Conservation (phyloP, 306 rosid genomes). For the Inga laurina region DNA sequence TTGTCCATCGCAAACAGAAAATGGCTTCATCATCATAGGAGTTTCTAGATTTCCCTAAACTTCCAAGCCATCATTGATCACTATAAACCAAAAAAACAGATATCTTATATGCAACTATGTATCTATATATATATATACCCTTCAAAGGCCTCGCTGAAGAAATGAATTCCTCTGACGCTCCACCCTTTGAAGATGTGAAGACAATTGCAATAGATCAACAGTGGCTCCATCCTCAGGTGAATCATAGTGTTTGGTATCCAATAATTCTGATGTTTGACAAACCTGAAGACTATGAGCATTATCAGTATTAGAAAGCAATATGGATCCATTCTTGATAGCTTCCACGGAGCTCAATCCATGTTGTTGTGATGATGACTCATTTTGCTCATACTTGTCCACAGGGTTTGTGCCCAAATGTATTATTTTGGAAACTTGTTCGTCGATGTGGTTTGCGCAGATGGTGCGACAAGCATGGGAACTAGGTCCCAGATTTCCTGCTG, state of each 20-base stretch:
- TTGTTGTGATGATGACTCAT: constrained; percentile 36
- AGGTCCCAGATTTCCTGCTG: constrained; percentile 38
- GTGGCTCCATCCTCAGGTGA: constrained; percentile 50
- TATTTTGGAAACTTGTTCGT: constrained; percentile 36
- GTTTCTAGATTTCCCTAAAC: background rate
- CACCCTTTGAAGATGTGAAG: constrained; percentile 81
- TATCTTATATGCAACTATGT: constrained; percentile 26
- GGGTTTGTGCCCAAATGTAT: constrained; percentile 31
- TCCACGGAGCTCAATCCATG: constrained; percentile 38
- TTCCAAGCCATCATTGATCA: background rate
- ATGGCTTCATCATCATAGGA: constrained; percentile 17
- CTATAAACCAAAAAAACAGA: constrained; percentile 19
- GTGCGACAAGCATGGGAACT: constrained; percentile 36
- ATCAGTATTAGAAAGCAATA: constrained; percentile 32
- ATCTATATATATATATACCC: background rate
- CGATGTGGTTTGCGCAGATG: constrained; percentile 14
- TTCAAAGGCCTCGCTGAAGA: constrained; percentile 50
- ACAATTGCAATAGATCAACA: constrained; percentile 67
- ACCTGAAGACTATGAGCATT: constrained; percentile 31
- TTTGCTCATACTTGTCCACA: constrained; percentile 35
- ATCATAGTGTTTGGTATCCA: constrained; percentile 31
- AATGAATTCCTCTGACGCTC: constrained; percentile 60
- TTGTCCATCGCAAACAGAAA: constrained; percentile 31
- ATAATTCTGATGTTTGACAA: constrained; percentile 24
- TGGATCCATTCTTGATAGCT: constrained; percentile 38